A percentile compares a stretch with the other conserved stretches of the same genome.
Evolutionary conservation across 306 rosid genomes (phyloP).

Genomic region (Urtica urens): DNA sequence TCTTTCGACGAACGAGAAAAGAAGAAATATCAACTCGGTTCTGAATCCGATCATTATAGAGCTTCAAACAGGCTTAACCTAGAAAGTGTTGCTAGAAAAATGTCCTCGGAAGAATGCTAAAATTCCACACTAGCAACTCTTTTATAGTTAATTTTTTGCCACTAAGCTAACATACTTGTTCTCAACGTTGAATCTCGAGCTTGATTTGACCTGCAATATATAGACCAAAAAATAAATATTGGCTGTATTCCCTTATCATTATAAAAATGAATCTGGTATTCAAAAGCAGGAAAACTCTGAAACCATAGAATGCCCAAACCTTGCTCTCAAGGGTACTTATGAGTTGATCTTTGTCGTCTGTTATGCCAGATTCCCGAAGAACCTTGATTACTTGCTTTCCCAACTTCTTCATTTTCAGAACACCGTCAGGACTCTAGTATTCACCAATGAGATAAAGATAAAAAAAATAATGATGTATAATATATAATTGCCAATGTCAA

Average conservation of each 20-base stretch:
- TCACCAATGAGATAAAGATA: neutral
- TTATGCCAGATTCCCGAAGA: conserved; percentile 51
- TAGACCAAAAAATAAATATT: neutral
- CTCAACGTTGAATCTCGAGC: conserved; percentile 62
- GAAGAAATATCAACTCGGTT: no score
- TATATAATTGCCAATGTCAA: neutral
- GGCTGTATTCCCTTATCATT: no score
- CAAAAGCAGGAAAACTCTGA: neutral
- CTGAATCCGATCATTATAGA: no score
- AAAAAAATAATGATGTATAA: neutral
- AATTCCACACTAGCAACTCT: neutral
- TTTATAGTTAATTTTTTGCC: conserved; percentile 32
- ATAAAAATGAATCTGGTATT: neutral
- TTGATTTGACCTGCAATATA: conserved; percentile 58
- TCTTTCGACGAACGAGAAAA: no score
- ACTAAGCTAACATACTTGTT: conserved; percentile 56
- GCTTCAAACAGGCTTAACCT: no score
- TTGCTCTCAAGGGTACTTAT: conserved; percentile 40
- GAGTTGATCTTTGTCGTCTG: conserved; percentile 45
- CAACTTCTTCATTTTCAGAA: conserved; percentile 63
- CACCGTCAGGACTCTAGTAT: conserved; percentile 67
- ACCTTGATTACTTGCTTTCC: conserved; percentile 48
- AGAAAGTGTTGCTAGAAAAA: no score
- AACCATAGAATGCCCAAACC: conserved; percentile 26
- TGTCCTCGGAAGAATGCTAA: conserved; percentile 1